Conservation (phyloP, 805 yeast species). For the Hyphopichia homilentoma region DNA sequence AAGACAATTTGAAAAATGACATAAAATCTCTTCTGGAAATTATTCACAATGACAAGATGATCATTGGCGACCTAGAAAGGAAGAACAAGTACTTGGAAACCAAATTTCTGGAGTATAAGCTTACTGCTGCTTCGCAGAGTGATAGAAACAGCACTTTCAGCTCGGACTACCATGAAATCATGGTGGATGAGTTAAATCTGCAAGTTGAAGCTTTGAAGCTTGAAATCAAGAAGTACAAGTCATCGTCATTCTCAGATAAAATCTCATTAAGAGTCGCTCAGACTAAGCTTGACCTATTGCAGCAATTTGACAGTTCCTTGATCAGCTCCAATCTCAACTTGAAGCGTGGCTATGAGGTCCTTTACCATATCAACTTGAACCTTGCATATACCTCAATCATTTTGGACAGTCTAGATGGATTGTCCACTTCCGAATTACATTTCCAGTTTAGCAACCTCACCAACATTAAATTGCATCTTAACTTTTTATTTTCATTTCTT, state of each 20-base stretch:
- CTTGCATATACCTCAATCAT: conserved; percentile 1
- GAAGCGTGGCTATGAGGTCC: conserved; percentile 1
- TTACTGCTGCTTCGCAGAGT: background rate
- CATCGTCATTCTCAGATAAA: conserved; percentile 7
- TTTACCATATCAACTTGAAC: conserved; percentile 1
- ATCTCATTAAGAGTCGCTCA: conserved; percentile 10
- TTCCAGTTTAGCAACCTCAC: background rate
- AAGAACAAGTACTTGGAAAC: conserved; percentile 16
- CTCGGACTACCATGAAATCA: conserved; percentile 4
- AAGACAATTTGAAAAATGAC: conserved; percentile 39
- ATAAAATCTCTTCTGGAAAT: conserved; percentile 20
- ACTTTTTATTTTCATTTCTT: background rate
- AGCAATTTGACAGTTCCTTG: conserved; percentile 1
- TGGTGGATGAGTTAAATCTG: background rate
- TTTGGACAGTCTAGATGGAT: background rate
- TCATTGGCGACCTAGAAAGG: conserved; percentile 15
- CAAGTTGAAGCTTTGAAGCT: conserved; percentile 13
- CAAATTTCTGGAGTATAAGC: conserved; percentile 16
- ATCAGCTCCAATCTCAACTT: background rate
- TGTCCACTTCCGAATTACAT: background rate
- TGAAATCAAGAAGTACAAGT: conserved; percentile 11
- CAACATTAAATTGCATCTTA: background rate
- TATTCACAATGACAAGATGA: conserved; percentile 12
- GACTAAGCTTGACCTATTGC: conserved; percentile 5
- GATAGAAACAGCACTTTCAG: conserved; percentile 1